Conservation (phyloP, 495 filamentous ascomycete genomes). For the Penicillium antarcticum region DNA sequence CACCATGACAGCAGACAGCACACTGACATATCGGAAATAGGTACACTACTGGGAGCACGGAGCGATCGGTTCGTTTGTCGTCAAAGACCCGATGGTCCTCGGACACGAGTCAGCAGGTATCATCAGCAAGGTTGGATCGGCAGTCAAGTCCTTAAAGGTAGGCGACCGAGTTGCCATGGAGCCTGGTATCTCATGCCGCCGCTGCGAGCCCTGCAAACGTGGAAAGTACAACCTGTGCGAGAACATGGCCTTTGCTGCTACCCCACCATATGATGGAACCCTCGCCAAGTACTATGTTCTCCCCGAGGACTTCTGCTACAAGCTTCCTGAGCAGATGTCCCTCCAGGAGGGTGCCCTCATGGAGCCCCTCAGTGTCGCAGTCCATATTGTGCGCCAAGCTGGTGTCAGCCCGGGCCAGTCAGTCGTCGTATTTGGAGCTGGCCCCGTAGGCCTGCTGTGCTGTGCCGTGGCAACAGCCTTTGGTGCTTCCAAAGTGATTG, state of each 20-base stretch:
- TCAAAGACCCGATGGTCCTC: conserved; percentile 86
- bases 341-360: conserved; percentile 52
- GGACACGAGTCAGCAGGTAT: conserved; percentile 87
- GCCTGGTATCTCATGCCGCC: conserved; percentile 49
- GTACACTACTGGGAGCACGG: conserved; percentile 90
- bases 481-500: conserved; percentile 50
- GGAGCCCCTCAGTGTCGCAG: conserved; percentile 54
- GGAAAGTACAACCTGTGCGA: conserved; percentile 54
- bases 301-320: conserved; percentile 56
- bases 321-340: conserved; percentile 42
- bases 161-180: conserved; percentile 54
- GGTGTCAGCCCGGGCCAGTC: conserved; percentile 43
- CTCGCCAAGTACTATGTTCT: conserved; percentile 53
- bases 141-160: conserved; percentile 38
- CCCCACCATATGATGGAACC: conserved; percentile 53
- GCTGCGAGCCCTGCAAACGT: conserved; percentile 49
- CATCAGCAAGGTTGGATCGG: conserved; percentile 62
- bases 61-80: conserved; percentile 74
- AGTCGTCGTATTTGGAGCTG: conserved; percentile 54
- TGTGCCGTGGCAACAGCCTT: conserved; percentile 51
- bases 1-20: not conserved
- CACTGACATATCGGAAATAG: conserved; percentile 21
- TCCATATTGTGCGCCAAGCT: conserved; percentile 51
- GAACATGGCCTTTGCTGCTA: conserved; percentile 52
- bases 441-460: conserved; percentile 54